A percentile compares a stretch with the other conserved stretches of the same genome.
Evolutionary conservation across 495 filamentous ascomycete species (phyloP).

Genomic region (Neurospora sp.): DNA sequence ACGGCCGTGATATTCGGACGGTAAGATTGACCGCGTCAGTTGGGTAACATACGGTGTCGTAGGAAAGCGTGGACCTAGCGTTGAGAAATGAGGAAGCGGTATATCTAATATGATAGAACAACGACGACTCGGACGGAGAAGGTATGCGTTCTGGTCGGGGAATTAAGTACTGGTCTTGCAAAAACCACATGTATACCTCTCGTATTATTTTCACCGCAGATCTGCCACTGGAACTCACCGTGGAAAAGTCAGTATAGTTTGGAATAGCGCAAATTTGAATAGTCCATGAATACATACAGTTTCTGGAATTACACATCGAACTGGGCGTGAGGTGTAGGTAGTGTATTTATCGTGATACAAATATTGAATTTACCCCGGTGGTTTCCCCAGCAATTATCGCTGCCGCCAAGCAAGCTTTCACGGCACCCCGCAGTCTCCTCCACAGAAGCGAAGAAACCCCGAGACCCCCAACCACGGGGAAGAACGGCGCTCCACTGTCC

Average conservation of each 20-base stretch:
- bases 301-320: not conserved
- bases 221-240: not conserved
- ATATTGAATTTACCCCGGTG: not conserved
- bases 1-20: not conserved
- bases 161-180: not conserved
- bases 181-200: not conserved
- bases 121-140: not conserved
- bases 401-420: not conserved
- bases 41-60: not conserved
- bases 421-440: not conserved
- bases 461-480: not conserved
- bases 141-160: not conserved
- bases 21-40: not conserved
- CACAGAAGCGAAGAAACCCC: not conserved
- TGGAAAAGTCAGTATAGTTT: not conserved
- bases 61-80: not conserved
- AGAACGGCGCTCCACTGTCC: not conserved
- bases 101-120: not conserved
- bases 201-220: not conserved
- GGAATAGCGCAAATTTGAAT: not conserved
- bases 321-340: not conserved
- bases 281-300: not conserved
- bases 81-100: not conserved
- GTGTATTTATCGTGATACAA: not conserved
- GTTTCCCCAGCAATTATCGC: not conserved